Conservation (phyloP, 345 rosid genomes). For the Euphorbia lathyris region DNA sequence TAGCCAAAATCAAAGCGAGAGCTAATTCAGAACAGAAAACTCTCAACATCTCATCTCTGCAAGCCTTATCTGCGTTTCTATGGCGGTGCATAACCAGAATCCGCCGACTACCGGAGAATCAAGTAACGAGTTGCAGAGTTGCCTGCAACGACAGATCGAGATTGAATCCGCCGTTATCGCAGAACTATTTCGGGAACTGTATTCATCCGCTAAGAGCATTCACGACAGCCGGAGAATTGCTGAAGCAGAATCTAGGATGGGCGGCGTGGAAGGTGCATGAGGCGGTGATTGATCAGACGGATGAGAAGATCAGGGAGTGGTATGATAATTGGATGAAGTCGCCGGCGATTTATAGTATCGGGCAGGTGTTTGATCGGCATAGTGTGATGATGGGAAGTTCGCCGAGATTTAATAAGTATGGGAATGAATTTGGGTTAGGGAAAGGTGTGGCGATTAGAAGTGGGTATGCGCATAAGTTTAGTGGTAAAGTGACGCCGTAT, state of each 20-base stretch:
- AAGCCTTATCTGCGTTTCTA: constrained; percentile 53
- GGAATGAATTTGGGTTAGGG: constrained; percentile 74
- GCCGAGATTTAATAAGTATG: constrained; percentile 73
- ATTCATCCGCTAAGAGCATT: constrained; percentile 35
- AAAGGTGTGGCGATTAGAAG: constrained; percentile 68
- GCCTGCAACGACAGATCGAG: constrained; percentile 53
- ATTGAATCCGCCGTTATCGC: constrained; percentile 44
- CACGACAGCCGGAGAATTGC: constrained; percentile 50
- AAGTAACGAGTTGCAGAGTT: constrained; percentile 45
- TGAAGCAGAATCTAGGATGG: constrained; percentile 53
- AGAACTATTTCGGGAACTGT: constrained; percentile 61
- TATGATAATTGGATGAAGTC: constrained; percentile 46
- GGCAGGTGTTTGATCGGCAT: constrained; percentile 39
- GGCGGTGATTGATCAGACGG: constrained; percentile 23
- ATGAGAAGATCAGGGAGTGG: constrained; percentile 31
- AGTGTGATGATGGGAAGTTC: constrained; percentile 82
- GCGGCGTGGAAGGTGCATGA: constrained; percentile 18
- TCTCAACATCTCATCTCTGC: constrained; percentile 62
- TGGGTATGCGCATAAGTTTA: constrained; percentile 68
- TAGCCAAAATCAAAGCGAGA: constrained; percentile 46
- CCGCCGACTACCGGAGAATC: constrained; percentile 32
- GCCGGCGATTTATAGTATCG: constrained; percentile 43
- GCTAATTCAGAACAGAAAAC: constrained; percentile 46
- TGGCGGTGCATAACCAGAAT: constrained; percentile 62
- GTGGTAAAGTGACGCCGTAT: constrained; percentile 57